phyloP scores from a whole-genome alignment of 2,329 filamentous ascomycete genomes.

The Ceratocystis huliohia region DNA sequence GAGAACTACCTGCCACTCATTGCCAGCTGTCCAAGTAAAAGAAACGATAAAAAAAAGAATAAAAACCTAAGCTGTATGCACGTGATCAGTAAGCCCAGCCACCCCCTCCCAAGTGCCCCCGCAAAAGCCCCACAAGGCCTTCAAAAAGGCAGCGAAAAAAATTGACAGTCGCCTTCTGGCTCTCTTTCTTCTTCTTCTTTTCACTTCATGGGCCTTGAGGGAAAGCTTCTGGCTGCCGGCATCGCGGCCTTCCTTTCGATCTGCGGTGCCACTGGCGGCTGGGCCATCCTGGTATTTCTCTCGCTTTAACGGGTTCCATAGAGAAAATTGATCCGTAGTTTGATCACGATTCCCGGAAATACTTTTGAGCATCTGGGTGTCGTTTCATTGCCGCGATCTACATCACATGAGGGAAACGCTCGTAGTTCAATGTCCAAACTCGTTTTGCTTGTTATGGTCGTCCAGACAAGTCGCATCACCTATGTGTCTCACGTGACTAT shows the following conservation, averaged over 20 bases:
- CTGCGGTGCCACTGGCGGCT: conserved; percentile 23
- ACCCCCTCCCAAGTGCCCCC: not conserved
- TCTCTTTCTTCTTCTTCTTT: conserved; percentile 25
- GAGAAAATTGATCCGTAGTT: conserved; percentile 29
- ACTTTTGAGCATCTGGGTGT: conserved; percentile 34
- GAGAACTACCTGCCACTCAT: too few species aligned
- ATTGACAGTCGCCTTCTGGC: too few species aligned
- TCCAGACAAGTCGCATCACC: too few species aligned
- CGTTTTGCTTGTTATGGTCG: not conserved
- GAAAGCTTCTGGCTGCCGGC: conserved; percentile 8
- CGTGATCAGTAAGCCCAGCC: not conserved
- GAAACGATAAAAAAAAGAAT: not conserved
- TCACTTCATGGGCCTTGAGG: conserved; percentile 24
- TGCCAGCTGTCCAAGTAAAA: not conserved
- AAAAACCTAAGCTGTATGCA: not conserved
- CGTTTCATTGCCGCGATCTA: conserved; percentile 49
- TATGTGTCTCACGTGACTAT: not conserved
- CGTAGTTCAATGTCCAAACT: not conserved
- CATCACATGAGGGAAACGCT: conserved; percentile 26
- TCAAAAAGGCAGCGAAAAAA: not conserved
- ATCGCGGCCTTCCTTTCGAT: conserved; percentile 25
- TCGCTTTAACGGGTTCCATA: conserved; percentile 15
- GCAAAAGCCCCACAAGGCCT: conserved; percentile 4
- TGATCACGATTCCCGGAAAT: conserved; percentile 42
- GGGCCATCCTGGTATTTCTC: conserved; percentile 26